These are phyloP conservation scores for Cryomyces minteri DNA, from an alignment of 495 filamentous ascomycete genomes.

Conservation along the genomic window DNA sequence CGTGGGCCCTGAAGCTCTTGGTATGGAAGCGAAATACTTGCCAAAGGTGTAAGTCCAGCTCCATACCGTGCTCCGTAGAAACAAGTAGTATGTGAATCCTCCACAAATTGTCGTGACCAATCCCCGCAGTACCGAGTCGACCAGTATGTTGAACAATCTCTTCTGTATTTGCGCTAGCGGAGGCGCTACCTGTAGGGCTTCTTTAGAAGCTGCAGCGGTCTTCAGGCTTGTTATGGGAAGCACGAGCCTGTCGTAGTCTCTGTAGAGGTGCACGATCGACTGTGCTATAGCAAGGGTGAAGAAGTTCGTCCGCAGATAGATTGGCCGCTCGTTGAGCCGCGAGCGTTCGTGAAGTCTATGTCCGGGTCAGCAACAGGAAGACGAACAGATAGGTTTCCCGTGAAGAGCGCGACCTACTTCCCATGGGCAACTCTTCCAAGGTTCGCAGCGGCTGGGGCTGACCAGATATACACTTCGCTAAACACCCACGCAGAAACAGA, in stretches of 20 bases:
- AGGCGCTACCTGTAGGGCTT: neutral
- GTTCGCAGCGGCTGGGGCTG: conserved; percentile 39
- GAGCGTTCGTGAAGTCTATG: conserved; percentile 44
- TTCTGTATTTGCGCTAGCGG: neutral
- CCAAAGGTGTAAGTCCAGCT: conserved; percentile 45
- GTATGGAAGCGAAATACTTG: conserved; percentile 54
- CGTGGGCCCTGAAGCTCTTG: conserved; percentile 38
- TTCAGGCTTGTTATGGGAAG: conserved; percentile 22
- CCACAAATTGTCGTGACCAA: conserved; percentile 27
- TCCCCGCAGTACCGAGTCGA: conserved; percentile 11
- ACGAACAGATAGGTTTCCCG: neutral
- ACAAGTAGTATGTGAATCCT: conserved; percentile 41
- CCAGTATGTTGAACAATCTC: neutral
- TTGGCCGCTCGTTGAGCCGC: conserved; percentile 69
- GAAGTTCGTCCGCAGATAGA: conserved; percentile 61
- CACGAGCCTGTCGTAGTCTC: conserved; percentile 53
- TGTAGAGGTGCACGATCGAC: conserved; percentile 46
- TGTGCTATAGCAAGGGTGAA: conserved; percentile 49
- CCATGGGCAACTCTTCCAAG: conserved; percentile 53
- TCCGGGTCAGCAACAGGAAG: conserved; percentile 6
- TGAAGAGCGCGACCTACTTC: conserved; percentile 24
- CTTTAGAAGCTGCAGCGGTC: neutral
- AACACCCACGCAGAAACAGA: conserved; percentile 60
- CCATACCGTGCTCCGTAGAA: conserved; percentile 48
- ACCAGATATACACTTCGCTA: conserved; percentile 68